Evolutionary conservation across 108 stramenopile genomes (phyloP).

Genomic region (Skeletonema grethae): DNA sequence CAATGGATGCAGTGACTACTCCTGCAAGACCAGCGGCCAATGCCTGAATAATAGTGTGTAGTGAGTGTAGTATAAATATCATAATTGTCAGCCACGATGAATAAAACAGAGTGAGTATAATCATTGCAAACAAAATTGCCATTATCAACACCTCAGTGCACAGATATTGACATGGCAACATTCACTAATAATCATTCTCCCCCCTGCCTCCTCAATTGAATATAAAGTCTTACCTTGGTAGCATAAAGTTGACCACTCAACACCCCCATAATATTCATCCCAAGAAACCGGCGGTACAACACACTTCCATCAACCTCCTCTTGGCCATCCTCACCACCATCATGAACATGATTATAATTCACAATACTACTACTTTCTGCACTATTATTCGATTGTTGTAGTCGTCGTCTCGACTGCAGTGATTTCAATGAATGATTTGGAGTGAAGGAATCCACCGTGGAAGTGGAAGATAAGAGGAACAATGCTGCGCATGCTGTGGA

Average conservation of each 20-base stretch:
- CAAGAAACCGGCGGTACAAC: neutral
- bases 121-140: too few species aligned
- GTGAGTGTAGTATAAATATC: too few species aligned
- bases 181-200: neutral
- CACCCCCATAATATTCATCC: conserved; percentile 3
- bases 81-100: too few species aligned
- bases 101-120: too few species aligned
- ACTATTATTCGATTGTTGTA: neutral
- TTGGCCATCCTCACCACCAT: neutral
- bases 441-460: neutral
- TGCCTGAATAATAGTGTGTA: neutral
- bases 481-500: neutral
- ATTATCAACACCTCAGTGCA: too few species aligned
- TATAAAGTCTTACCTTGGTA: neutral
- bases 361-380: neutral
- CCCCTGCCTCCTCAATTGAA: neutral
- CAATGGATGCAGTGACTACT: neutral
- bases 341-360: neutral
- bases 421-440: neutral
- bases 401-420: neutral
- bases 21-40: neutral
- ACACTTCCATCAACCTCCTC: neutral
- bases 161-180: too few species aligned
- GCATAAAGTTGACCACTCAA: conserved; percentile 1
- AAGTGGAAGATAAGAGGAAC: neutral